Conservation (phyloP, 495 filamentous ascomycete species). For the Sabuloglossum arenarium region DNA sequence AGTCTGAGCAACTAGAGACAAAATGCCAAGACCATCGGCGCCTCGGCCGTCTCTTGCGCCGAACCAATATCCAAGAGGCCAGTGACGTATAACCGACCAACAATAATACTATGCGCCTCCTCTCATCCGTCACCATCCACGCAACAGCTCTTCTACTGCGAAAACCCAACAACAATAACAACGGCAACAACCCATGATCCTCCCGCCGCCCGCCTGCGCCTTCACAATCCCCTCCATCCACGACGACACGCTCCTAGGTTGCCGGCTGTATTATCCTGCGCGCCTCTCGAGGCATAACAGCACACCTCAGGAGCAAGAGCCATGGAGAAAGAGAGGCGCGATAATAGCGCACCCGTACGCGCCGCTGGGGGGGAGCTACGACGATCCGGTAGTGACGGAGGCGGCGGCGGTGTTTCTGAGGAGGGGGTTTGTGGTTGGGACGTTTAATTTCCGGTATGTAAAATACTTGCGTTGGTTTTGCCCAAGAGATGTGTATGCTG, state of each 20-base stretch:
- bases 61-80: not conserved
- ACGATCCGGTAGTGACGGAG: constrained; percentile 55
- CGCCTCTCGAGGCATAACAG: not conserved
- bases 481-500: not conserved
- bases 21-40: not conserved
- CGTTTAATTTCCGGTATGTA: constrained; percentile 86
- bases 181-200: constrained; percentile 28
- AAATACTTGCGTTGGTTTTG: not conserved
- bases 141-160: too few species aligned
- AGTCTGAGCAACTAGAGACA: not conserved
- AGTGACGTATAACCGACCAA: too few species aligned
- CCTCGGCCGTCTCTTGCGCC: not conserved
- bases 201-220: constrained; percentile 20
- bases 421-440: constrained; percentile 54
- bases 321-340: constrained; percentile 36
- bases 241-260: constrained; percentile 52
- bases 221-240: constrained; percentile 72
- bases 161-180: too few species aligned
- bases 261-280: constrained; percentile 56
- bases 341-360: constrained; percentile 86
- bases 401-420: constrained; percentile 39
- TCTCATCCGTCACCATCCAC: too few species aligned
- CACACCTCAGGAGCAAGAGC: constrained; percentile 10
- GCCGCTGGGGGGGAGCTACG: constrained; percentile 63
- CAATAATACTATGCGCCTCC: too few species aligned